Evolutionary conservation across 177 flowering plant species (phyloP).

Genomic region (Telopea speciosissima): DNA sequence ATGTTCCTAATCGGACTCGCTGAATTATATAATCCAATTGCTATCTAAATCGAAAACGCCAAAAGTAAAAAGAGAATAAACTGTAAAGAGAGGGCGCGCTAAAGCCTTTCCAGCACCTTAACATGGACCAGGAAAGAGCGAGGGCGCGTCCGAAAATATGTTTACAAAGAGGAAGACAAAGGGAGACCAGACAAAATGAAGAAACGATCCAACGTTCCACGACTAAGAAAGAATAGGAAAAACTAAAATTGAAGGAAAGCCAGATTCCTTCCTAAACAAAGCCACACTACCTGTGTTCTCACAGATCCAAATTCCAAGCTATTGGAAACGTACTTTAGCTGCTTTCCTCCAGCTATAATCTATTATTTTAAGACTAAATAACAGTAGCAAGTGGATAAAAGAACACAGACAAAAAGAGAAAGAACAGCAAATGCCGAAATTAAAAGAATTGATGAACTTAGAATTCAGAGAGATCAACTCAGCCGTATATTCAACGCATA

Average conservation of each 20-base stretch:
- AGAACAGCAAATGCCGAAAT: conserved; percentile 4
- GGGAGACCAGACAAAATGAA: no score
- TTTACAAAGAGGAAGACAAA: neutral
- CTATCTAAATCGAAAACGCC: neutral
- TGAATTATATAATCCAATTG: no score
- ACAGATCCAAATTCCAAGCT: neutral
- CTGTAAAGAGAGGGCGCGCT: no score
- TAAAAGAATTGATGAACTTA: conserved; percentile 1
- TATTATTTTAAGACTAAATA: no score
- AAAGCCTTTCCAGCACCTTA: neutral
- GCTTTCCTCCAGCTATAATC: neutral
- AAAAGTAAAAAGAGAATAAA: no score
- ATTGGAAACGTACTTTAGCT: neutral
- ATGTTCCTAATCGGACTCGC: neutral
- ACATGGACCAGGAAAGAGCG: neutral
- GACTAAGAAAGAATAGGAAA: no score
- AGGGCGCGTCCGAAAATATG: neutral
- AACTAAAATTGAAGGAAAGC: neutral
- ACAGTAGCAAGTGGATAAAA: neutral
- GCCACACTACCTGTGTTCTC: neutral
- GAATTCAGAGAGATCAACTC: neutral
- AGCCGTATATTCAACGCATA: neutral
- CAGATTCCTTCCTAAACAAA: neutral
- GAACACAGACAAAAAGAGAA: neutral
- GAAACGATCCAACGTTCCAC: neutral